These are phyloP conservation scores for Pseudogymnoascus destructans DNA, from an alignment of 2,329 filamentous ascomycete species.

Conservation along the genomic window DNA sequence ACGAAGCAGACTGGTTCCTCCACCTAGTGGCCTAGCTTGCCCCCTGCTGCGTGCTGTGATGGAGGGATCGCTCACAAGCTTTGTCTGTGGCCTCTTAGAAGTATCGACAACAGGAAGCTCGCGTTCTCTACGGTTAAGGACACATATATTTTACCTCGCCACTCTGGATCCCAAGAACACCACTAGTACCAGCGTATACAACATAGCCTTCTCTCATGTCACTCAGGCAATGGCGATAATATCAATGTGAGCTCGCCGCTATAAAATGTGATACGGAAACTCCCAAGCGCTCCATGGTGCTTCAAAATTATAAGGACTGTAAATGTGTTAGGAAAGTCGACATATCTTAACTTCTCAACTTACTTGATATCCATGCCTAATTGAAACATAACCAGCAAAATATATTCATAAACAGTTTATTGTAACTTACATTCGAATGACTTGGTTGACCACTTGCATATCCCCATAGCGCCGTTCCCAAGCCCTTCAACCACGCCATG, in stretches of 20 bases:
- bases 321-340: constrained; percentile 17
- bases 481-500: constrained; percentile 33
- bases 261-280: constrained; percentile 40
- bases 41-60: not conserved
- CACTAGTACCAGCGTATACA: constrained; percentile 61
- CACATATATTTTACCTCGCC: constrained; percentile 55
- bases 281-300: constrained; percentile 37
- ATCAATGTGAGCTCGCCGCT: constrained; percentile 45
- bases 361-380: constrained; percentile 50
- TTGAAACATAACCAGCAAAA: not conserved
- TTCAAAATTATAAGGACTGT: constrained; percentile 38
- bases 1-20: not conserved
- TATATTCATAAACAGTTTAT: not conserved
- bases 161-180: constrained; percentile 51
- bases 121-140: constrained; percentile 58
- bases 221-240: constrained; percentile 71
- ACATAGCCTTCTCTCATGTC: constrained; percentile 51
- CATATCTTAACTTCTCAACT: constrained; percentile 15
- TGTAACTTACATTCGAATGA: constrained; percentile 11
- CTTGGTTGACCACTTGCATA: constrained; percentile 34
- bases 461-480: constrained; percentile 43
- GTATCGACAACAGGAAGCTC: constrained; percentile 56
- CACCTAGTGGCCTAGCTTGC: too few species aligned
- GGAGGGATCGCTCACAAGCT: constrained; percentile 15
- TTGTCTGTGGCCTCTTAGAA: constrained; percentile 15